These are phyloP conservation scores for Clarireedia paspali DNA, from an alignment of 2,329 filamentous ascomycete species.

Conservation along the genomic window DNA sequence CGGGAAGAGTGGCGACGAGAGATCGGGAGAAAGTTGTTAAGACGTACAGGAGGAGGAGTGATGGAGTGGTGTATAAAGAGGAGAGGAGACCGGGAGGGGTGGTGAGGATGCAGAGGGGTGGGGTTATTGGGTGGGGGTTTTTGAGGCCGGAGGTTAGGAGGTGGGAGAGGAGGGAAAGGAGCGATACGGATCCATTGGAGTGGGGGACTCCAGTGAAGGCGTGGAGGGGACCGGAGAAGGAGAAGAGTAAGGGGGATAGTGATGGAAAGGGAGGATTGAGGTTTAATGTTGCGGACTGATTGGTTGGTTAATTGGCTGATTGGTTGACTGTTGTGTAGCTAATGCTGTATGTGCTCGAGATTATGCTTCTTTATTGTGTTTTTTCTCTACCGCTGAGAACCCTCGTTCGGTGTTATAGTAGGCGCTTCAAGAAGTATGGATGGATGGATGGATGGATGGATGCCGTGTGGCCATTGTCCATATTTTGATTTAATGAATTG, in stretches of 20 bases:
- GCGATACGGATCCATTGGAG: neutral
- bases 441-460: too few relatives aligned
- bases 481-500: too few relatives aligned
- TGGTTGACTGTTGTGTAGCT: neutral
- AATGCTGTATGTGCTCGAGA: neutral
- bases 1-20: slow-evolving; percentile 5
- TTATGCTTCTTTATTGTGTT: neutral
- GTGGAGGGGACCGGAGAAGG: neutral
- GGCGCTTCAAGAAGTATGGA: too few relatives aligned
- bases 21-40: neutral
- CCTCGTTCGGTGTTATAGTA: too few relatives aligned
- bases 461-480: too few relatives aligned
- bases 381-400: too few relatives aligned
- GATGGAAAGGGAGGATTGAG: neutral
- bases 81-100: neutral
- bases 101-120: neutral
- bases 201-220: neutral
- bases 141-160: neutral
- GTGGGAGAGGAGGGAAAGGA: neutral
- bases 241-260: neutral
- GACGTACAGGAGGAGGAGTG: neutral
- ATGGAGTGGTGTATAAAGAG: neutral
- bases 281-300: neutral
- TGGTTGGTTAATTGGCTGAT: neutral
- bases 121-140: neutral